Conservation (phyloP, 257 asterid genomes). For the Nicotiana paniculata region DNA sequence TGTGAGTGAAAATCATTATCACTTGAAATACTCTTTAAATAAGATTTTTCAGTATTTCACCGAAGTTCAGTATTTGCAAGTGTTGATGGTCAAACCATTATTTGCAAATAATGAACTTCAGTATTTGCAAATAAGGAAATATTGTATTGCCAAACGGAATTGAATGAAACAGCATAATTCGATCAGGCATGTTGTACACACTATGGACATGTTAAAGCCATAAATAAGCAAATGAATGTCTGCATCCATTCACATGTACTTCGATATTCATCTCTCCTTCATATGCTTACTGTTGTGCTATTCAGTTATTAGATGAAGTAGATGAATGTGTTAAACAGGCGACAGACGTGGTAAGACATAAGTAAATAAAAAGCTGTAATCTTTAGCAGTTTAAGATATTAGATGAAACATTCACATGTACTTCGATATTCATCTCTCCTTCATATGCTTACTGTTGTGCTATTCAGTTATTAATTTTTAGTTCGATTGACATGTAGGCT, state of each 20-base stretch:
- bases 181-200: background rate
- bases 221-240: background rate
- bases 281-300: background rate
- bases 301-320: background rate
- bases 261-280: background rate
- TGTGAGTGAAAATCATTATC: too few relatives aligned
- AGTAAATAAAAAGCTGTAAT: background rate
- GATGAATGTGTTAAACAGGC: background rate
- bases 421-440: background rate
- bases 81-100: too few relatives aligned
- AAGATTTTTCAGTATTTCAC: too few relatives aligned
- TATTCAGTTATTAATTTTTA: background rate
- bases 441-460: background rate
- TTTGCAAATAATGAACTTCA: too few relatives aligned
- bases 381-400: background rate
- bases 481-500: slow-evolving; percentile 23
- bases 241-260: background rate
- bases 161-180: background rate
- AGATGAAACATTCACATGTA: background rate
- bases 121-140: too few relatives aligned
- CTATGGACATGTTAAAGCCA: background rate
- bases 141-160: too few relatives aligned
- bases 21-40: too few relatives aligned
- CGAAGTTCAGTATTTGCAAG: too few relatives aligned
- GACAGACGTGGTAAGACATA: background rate